phyloP scores from a whole-genome alignment of 495 filamentous ascomycete species.

The Aspergillus mulundensis region DNA sequence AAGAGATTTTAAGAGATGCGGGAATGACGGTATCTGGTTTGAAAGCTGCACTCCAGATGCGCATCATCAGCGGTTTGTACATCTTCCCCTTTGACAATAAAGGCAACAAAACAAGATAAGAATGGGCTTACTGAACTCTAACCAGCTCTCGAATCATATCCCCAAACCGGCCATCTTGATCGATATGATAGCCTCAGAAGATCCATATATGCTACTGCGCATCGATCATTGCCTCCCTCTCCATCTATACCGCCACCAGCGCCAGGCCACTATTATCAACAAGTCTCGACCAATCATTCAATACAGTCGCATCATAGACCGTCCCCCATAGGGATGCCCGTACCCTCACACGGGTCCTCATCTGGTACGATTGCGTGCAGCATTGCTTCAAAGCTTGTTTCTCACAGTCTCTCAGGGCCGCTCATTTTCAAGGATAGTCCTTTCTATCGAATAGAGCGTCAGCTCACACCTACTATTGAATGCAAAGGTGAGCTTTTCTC shows the following conservation, averaged over 20 bases:
- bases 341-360: conserved; percentile 35
- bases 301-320: conserved; percentile 26
- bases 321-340: conserved; percentile 23
- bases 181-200: conserved; percentile 31
- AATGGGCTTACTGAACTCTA: too few relatives aligned
- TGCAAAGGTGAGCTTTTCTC: conserved; percentile 60
- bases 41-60: conserved; percentile 72
- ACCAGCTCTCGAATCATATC: conserved; percentile 38
- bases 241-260: conserved; percentile 21
- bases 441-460: conserved; percentile 62
- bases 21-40: conserved; percentile 69
- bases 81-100: conserved; percentile 8
- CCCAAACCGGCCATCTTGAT: conserved; percentile 28
- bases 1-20: conserved; percentile 66
- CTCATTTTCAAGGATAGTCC: conserved; percentile 69
- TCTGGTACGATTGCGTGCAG: conserved; percentile 19
- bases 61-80: conserved; percentile 71
- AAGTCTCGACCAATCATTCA: conserved; percentile 21
- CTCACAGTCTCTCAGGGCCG: conserved; percentile 29
- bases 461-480: conserved; percentile 56
- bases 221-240: conserved; percentile 23
- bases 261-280: conserved; percentile 26
- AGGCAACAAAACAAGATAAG: not conserved
- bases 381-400: not conserved
- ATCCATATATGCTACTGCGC: conserved; percentile 30